Percentiles rank a stretch among this genome's conserved stretches.
phyloP scores from a whole-genome alignment of 148 eudicot species.

The Heliamphora exappendiculata region DNA sequence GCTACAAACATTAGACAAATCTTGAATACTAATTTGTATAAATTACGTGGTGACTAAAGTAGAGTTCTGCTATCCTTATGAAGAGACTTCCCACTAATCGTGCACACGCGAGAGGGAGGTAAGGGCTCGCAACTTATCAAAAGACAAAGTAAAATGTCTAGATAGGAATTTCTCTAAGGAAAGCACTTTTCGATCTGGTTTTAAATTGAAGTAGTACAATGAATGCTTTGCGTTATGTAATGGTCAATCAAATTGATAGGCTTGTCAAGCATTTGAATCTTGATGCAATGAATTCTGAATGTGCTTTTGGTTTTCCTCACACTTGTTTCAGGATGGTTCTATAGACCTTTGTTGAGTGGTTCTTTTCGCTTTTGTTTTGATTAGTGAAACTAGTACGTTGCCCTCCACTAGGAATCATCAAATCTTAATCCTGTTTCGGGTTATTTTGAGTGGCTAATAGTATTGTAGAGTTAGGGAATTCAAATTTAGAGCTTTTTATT shows the following conservation, averaged over 20 bases:
- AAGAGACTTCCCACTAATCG: not conserved
- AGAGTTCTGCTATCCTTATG: not conserved
- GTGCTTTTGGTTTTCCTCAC: not conserved
- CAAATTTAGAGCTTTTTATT: not conserved
- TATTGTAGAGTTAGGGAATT: not conserved
- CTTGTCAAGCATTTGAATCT: not conserved
- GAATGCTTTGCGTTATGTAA: not conserved
- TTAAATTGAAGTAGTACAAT: not conserved
- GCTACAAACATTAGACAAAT: not conserved
- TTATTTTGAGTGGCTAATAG: not conserved
- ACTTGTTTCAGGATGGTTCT: not conserved
- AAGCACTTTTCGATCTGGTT: not conserved
- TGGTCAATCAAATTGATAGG: not conserved
- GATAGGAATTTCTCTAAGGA: not conserved
- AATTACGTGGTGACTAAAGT: not conserved
- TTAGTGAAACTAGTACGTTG: not conserved
- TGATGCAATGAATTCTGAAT: too few species aligned
- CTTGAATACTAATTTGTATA: not conserved
- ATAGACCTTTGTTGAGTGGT: not conserved
- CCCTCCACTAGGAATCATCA: not conserved
- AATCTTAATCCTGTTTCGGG: not conserved
- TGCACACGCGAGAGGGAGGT: too few species aligned
- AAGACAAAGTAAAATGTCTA: not conserved
- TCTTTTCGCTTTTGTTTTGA: not conserved
- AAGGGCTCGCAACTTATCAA: too few species aligned